A percentile compares a stretch with the other conserved stretches of the same genome.
These are phyloP conservation scores for Beauveria bassiana DNA, from an alignment of 2,329 filamentous ascomycete genomes.

Conservation along the genomic window DNA sequence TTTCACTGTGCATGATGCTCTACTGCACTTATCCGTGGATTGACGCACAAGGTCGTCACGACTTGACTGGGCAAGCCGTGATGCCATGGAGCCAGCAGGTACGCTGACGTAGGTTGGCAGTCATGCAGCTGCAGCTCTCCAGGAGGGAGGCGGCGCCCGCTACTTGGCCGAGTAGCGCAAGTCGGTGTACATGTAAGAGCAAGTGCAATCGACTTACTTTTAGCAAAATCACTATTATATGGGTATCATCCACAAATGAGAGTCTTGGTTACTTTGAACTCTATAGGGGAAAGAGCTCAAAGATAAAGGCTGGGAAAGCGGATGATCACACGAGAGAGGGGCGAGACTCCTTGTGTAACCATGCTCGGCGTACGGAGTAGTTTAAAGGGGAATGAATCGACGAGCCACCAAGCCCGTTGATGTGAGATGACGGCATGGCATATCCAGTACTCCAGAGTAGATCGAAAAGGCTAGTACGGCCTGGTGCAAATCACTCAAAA, in stretches of 20 bases:
- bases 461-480: neutral
- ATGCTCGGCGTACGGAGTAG: neutral
- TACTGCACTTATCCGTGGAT: neutral
- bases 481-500: neutral
- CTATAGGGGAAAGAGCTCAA: neutral
- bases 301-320: neutral
- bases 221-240: neutral
- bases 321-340: neutral
- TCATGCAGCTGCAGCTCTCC: neutral
- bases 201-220: neutral
- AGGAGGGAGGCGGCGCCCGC: neutral
- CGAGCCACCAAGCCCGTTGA: neutral
- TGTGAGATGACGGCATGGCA: constrained; percentile 3
- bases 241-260: neutral
- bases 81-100: neutral
- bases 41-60: neutral
- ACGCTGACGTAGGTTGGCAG: constrained; percentile 6
- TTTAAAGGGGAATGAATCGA: neutral
- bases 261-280: neutral
- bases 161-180: neutral
- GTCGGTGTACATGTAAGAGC: neutral
- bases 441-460: neutral
- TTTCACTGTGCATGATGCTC: neutral
- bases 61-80: neutral
- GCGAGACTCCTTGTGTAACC: neutral